A percentile compares a stretch with the other conserved stretches of the same genome.
phyloP scores from a whole-genome alignment of 73 alveolate species.

The Breviolum minutum region DNA sequence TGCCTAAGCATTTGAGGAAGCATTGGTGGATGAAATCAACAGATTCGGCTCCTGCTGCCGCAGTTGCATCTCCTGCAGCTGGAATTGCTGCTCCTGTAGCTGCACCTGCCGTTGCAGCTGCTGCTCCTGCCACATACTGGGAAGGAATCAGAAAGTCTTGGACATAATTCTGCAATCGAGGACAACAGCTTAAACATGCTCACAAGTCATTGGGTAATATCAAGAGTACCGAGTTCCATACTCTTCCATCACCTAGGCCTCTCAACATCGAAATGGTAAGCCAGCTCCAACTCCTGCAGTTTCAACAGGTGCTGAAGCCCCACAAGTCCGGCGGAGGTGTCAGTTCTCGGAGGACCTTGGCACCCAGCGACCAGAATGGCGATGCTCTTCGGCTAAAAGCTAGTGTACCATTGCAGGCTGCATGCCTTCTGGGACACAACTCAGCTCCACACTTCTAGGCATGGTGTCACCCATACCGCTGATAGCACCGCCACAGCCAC shows the following conservation, averaged over 20 bases:
- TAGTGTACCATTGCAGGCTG: background rate
- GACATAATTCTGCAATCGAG: too few species aligned
- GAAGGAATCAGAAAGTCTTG: too few species aligned
- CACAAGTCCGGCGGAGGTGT: constrained; percentile 15
- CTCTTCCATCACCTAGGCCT: background rate
- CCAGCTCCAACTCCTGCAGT: background rate
- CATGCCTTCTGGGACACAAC: background rate
- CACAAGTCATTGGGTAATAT: background rate
- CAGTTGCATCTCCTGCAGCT: constrained; percentile 86
- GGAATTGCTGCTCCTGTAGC: constrained; percentile 89
- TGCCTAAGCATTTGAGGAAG: too few species aligned
- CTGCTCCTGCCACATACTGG: background rate
- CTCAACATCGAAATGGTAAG: too few species aligned
- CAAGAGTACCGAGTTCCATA: background rate
- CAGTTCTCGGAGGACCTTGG: background rate
- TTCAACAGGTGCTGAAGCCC: constrained; percentile 19
- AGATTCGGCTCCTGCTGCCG: constrained; percentile 51
- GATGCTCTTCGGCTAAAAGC: background rate
- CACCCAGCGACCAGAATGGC: background rate
- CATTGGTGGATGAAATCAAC: too few species aligned
- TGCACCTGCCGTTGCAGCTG: constrained; percentile 60
- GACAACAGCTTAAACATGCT: background rate
- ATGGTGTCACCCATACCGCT: background rate
- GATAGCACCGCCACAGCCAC: constrained; percentile 11
- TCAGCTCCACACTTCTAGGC: background rate